Conservation (phyloP, 306 rosid genomes). For the peach (Prunus persica) region Prunus_persica_NCBIv2 NC_034011.1:19538501-19539000, state of each 20-base stretch:
- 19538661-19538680: not conserved
- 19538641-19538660: not conserved
- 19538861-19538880: not conserved
- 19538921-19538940: constrained; percentile 82
- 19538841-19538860: constrained; percentile 1
- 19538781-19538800: not conserved
- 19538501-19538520: not conserved
- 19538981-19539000: constrained; percentile 20
- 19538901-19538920: constrained; percentile 58
- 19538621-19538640: not conserved
- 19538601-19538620: not conserved
- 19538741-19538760: not conserved
- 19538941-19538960: constrained; percentile 71
- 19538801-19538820: not conserved
- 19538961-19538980: constrained; percentile 91
- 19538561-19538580: not conserved
- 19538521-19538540: no score
- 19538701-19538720: not conserved
- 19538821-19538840: not conserved
- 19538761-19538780: not conserved
- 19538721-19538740: not conserved
- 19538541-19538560: not conserved
- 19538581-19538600: not conserved
- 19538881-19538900: constrained; percentile 10
- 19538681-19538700: not conserved